A percentile compares a stretch with the other conserved stretches of the same genome.
Conservation (phyloP, 1,139 yeast species). For the Citeromyces siamensis region DNA sequence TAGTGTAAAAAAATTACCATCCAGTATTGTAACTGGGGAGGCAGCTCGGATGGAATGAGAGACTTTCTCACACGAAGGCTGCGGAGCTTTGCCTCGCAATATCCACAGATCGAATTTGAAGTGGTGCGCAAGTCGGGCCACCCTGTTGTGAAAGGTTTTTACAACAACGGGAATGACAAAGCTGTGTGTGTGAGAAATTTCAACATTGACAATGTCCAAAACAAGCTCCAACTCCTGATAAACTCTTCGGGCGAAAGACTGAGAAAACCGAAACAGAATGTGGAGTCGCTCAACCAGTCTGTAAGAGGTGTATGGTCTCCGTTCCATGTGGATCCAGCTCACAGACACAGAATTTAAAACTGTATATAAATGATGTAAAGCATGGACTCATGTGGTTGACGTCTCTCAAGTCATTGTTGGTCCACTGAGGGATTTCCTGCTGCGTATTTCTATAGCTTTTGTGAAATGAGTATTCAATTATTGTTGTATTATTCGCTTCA, state of each 20-base stretch:
- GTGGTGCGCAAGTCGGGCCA: slow-evolving; percentile 67
- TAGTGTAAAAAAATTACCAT: slow-evolving; percentile 55
- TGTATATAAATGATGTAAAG: too few relatives aligned
- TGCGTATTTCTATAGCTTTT: too few relatives aligned
- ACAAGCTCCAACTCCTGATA: slow-evolving; percentile 39
- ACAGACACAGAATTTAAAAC: slow-evolving; percentile 37
- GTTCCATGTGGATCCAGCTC: slow-evolving; percentile 61
- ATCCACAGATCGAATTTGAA: slow-evolving; percentile 63
- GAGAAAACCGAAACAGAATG: slow-evolving; percentile 57
- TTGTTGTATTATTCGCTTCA: too few relatives aligned
- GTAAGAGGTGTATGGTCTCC: slow-evolving; percentile 99
- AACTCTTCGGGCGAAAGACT: slow-evolving; percentile 51
- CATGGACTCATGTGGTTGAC: too few relatives aligned
- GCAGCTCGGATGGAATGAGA: slow-evolving; percentile 78
- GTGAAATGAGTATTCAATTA: too few relatives aligned
- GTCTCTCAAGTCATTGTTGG: too few relatives aligned
- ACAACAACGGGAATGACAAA: slow-evolving; percentile 28
- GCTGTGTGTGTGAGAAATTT: slow-evolving; percentile 54
- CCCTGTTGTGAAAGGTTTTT: slow-evolving; percentile 65
- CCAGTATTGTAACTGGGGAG: slow-evolving; percentile 91
- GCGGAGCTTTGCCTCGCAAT: slow-evolving; percentile 38
- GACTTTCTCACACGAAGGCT: slow-evolving; percentile 50
- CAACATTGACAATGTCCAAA: slow-evolving; percentile 36
- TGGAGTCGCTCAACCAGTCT: slow-evolving; percentile 65
- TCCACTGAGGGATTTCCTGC: too few relatives aligned